Percentiles rank a stretch among this genome's conserved stretches.
phyloP scores from a whole-genome alignment of 192 early-diverging fungal species.

The Podila verticillata region DNA sequence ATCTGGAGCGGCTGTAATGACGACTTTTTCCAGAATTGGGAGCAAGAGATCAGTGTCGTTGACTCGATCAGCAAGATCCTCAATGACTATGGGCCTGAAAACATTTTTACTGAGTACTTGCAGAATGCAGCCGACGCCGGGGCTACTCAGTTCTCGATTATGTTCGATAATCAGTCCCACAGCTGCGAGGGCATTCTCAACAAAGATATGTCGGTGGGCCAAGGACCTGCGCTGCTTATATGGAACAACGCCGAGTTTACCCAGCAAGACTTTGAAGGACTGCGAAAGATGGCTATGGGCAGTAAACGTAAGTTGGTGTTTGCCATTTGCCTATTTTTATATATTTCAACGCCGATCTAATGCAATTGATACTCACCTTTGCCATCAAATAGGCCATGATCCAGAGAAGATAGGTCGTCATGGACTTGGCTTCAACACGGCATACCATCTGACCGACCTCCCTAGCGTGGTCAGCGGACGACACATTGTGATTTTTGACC shows the following conservation, averaged over 20 bases:
- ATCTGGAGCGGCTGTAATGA: constrained; percentile 13
- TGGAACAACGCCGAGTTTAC: constrained; percentile 42
- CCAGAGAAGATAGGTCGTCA: constrained; percentile 38
- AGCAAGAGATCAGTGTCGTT: constrained; percentile 18
- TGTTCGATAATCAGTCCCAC: constrained; percentile 17
- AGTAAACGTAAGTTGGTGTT: constrained; percentile 39
- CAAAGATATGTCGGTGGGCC: constrained; percentile 30
- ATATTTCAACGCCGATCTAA: too few species aligned
- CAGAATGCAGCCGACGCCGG: constrained; percentile 56
- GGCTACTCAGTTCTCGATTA: constrained; percentile 26
- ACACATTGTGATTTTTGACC: constrained; percentile 46
- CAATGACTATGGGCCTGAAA: constrained; percentile 34
- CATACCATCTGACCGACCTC: constrained; percentile 48
- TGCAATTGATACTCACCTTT: too few species aligned
- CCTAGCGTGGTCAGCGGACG: constrained; percentile 39
- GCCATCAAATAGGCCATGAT: constrained; percentile 2
- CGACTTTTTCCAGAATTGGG: constrained; percentile 10
- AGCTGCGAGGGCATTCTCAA: constrained; percentile 7
- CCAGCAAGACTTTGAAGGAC: constrained; percentile 13
- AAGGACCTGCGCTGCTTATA: constrained; percentile 45
- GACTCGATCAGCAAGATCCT: constrained; percentile 35
- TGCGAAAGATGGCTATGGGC: constrained; percentile 20
- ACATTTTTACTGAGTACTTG: constrained; percentile 41
- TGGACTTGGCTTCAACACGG: constrained; percentile 41
- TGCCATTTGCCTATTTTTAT: too few species aligned